Evolutionary conservation across 1,284 basidiomycete species (phyloP).

Genomic region (Polyporus tsugae): DNA sequence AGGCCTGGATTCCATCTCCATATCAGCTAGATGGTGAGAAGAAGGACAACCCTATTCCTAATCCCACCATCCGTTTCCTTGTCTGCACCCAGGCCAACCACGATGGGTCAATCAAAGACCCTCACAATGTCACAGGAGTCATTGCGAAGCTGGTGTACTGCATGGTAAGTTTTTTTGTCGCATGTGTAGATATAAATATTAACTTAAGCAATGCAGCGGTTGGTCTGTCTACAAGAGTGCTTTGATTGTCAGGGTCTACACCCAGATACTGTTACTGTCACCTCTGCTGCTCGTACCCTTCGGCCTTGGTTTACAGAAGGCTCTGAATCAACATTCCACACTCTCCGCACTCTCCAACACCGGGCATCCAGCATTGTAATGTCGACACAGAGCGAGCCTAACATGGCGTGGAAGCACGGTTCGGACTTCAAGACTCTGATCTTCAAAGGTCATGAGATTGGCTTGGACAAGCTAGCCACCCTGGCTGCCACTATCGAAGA

Average conservation of each 20-base stretch:
- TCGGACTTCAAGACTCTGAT: slow-evolving; percentile 6
- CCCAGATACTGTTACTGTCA: too few species aligned
- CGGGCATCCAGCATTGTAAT: slow-evolving; percentile 6
- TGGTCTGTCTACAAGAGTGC: neutral
- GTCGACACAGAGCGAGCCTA: slow-evolving; percentile 20
- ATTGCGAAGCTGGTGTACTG: too few species aligned
- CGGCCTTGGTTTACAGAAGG: slow-evolving; percentile 7
- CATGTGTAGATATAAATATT: too few species aligned
- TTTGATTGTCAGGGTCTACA: neutral
- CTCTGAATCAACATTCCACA: slow-evolving; percentile 8
- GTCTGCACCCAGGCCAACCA: too few species aligned
- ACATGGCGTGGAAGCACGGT: slow-evolving; percentile 19
- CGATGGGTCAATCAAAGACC: too few species aligned
- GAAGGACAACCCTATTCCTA: too few species aligned
- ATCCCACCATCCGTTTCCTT: too few species aligned
- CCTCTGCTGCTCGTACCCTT: slow-evolving; percentile 1
- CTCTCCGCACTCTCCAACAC: slow-evolving; percentile 12
- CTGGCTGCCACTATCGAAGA: slow-evolving; percentile 12
- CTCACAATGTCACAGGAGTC: too few species aligned
- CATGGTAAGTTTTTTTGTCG: too few species aligned
- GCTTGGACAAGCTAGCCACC: slow-evolving; percentile 11
- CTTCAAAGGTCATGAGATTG: slow-evolving; percentile 17
- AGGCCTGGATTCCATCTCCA: too few species aligned
- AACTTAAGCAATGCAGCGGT: too few species aligned
- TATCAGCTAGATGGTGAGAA: too few species aligned